These are phyloP conservation scores for Hymenoscyphus occultus DNA, from an alignment of 2,329 filamentous ascomycete species.

Conservation along the genomic window DNA sequence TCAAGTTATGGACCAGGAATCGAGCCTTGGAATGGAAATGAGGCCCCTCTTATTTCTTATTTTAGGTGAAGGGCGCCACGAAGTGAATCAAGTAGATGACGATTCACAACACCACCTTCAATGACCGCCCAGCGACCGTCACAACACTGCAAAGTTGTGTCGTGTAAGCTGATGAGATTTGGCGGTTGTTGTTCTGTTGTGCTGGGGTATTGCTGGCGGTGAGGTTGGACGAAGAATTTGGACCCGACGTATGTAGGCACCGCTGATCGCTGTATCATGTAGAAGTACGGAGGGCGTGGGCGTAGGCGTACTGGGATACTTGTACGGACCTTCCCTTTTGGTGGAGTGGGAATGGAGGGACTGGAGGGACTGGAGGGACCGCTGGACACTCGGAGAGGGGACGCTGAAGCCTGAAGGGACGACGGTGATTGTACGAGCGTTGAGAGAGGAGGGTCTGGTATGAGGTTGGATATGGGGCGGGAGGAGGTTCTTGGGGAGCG, in stretches of 20 bases:
- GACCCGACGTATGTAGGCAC: conserved; percentile 1
- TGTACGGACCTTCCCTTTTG: not conserved
- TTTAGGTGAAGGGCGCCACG: not conserved
- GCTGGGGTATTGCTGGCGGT: conserved; percentile 4
- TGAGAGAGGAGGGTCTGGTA: not conserved
- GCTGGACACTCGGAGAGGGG: not conserved
- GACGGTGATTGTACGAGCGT: not conserved
- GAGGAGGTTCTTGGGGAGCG: not conserved
- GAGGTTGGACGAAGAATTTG: conserved; percentile 4
- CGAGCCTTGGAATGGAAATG: conserved; percentile 6
- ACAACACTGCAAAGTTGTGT: not conserved
- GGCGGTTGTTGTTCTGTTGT: conserved; percentile 1
- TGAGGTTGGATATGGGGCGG: not conserved
- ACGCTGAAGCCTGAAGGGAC: not conserved
- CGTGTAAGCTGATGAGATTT: not conserved
- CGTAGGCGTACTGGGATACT: not conserved
- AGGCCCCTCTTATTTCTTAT: not conserved
- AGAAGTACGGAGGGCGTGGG: too few relatives aligned
- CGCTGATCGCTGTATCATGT: not conserved
- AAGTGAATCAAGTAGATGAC: conserved; percentile 1
- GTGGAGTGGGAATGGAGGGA: not conserved
- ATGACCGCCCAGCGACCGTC: not conserved
- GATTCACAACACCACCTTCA: conserved; percentile 5
- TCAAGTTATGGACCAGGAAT: conserved; percentile 2
- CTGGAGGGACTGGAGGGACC: not conserved